Evolutionary conservation across 2,329 filamentous ascomycete species (phyloP), one percentile per base, ranked within the genome.

Genomic region (Geosmithia flava): DNA sequence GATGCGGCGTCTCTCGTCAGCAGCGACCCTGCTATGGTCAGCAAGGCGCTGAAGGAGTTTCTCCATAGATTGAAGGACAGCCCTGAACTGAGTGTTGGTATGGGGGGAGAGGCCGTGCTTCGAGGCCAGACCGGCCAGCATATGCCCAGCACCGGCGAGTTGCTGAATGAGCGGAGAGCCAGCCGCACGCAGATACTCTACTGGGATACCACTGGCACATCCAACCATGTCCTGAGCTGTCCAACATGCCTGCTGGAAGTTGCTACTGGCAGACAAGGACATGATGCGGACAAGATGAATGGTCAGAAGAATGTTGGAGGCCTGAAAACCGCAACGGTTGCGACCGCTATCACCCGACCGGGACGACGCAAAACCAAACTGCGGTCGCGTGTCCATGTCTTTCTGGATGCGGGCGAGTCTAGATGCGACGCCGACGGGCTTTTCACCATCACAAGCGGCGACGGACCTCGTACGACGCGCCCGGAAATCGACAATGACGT

Each of bases 251-350:
- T 59, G 54, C n/a, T 47, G n/a, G 13, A 47, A 42, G 29, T 30
- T 30, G 29, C 29, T 30, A 30, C 29, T 30, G 6, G 29, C 5
- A 20, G 57, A 56, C 33, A 60, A 52, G 3, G 51, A 43, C 10
- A 60, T 54, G 54, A 62, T 62, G 13, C 57, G 54, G 16, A 59
- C 51, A 29, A 62, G 53, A 20, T 59, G 55, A 20, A 62, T 55
- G 5, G 61, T 63, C 20, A 57, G 59, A 45, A 56, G 54, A 39
- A 63, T 63, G 33, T 63, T 63, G 42, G 60, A 59, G 0, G 61
- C 58, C 48, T 63, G 61, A 48, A 63, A 63, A 0, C 61, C 58
- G 2, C 51, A 47, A 19, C 42, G 42, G 13, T 13, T 15, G 42
- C 15, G 13, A 20, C 19, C 13, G 13, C 17, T 27, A 16, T 15